phyloP scores from a whole-genome alignment of 75 land plant genomes.

The Chamaecyparis obtusa region DNA sequence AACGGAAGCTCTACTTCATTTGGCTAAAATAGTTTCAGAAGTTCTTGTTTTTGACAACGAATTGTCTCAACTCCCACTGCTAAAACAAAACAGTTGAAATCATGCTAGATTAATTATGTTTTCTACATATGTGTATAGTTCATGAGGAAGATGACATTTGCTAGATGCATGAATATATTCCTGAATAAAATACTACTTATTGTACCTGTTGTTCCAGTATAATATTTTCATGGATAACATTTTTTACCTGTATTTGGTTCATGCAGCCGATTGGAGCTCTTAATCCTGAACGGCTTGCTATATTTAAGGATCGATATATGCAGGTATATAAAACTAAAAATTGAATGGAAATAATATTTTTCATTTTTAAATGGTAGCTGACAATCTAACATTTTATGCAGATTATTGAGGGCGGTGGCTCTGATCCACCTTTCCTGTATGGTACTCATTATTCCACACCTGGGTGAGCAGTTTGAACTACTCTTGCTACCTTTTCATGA shows the following conservation, averaged over 20 bases:
- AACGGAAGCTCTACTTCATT: neutral
- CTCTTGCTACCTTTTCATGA: neutral
- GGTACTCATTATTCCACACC: slow-evolving; percentile 62
- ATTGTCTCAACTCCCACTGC: neutral
- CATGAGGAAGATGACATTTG: neutral
- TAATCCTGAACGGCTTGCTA: slow-evolving; percentile 36
- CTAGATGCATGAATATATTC: neutral
- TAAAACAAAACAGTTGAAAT: neutral
- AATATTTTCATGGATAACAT: neutral
- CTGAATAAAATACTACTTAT: neutral
- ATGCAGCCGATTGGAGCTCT: slow-evolving; percentile 55
- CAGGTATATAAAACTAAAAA: slow-evolving; percentile 19
- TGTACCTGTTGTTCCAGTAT: neutral
- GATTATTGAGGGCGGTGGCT: slow-evolving; percentile 28
- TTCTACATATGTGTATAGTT: neutral
- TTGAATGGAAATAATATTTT: neutral
- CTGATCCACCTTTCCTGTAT: slow-evolving; percentile 43
- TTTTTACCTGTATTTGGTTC: neutral
- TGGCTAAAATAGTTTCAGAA: neutral
- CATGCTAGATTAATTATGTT: neutral
- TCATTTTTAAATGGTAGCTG: neutral
- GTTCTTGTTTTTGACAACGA: neutral
- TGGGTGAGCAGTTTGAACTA: slow-evolving; percentile 24
- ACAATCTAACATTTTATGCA: neutral
- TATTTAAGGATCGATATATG: slow-evolving; percentile 35